Base-by-base conservation (phyloP, 768 basidiomycete genomes). In the Psilocybe azurescens region DNA sequence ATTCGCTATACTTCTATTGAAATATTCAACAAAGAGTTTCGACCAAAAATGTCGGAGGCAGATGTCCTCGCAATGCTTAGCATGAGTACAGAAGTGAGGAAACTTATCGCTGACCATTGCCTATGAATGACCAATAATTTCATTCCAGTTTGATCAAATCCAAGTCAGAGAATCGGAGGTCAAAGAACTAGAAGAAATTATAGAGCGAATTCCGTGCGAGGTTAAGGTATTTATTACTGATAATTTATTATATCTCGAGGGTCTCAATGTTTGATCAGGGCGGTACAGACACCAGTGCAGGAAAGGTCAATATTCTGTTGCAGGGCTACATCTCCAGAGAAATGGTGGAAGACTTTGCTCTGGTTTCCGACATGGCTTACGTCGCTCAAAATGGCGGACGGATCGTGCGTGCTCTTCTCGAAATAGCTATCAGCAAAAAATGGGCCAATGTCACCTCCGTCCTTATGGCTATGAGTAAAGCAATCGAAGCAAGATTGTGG, bases 241-340 rank as follows among this genome's bases (percentile, higher is more conserved):
- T 28, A 24, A 38, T 18, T 30, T 4, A 9, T 16, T 30, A n/a
- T 5, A n/a, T 5, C n/a, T 1, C 16, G 10, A 36, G 32, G 18
- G 53, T 29, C 16, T 29, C 46, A 24, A 48, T 16, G 29, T 48
- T 16, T 36, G 32, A 14, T 13, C 48, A 95, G 90, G 90, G 86
- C 14, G 91, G 79, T 16, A 72, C 77, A 8, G 77, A 81, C 59
- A 79, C 75, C 7, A 78, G 83, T 62, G 76, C 86, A 80, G 74
- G 94, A 52, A 99, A 99, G 78, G 95, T 96, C 76, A 99, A 98
- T 73, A 93, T 99, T 63, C 83, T 99, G 16, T 80, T 99, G 20
- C 97, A 99, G 76, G 91, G 87, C 1, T 93, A 86, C 74, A 94
- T 99, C 64, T 97, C 95, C 39, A 78, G 84, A 50, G 82, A 86